Conservation (phyloP, 257 asterid species). For the Cynanchum wilfordii region DNA sequence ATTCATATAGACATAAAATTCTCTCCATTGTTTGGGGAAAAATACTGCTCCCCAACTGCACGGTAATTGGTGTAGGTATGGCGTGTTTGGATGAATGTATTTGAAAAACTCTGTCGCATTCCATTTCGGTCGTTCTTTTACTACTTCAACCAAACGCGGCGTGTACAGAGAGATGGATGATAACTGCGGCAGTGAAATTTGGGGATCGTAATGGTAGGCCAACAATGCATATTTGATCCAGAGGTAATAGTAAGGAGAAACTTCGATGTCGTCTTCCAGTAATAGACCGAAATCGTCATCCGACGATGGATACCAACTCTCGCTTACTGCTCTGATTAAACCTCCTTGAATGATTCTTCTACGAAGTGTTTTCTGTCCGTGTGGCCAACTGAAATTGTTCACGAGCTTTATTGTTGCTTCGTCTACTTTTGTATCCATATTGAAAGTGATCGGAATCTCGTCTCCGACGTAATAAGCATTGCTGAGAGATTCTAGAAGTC, state of each 20-base stretch:
- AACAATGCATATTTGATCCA: slow-evolving; percentile 85
- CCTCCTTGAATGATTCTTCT: slow-evolving; percentile 95
- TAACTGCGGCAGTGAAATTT: slow-evolving; percentile 73
- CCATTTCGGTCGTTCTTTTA: slow-evolving; percentile 94
- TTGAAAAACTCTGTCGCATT: slow-evolving; percentile 75
- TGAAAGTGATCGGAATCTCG: slow-evolving; percentile 66
- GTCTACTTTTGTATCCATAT: slow-evolving; percentile 90
- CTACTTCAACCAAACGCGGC: slow-evolving; percentile 85
- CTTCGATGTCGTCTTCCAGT: slow-evolving; percentile 91
- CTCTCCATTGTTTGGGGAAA: slow-evolving; percentile 93
- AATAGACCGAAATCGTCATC: slow-evolving; percentile 80
- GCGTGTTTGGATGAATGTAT: slow-evolving; percentile 78
- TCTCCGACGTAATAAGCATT: slow-evolving; percentile 79
- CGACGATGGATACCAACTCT: slow-evolving; percentile 92
- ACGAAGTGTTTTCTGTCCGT: slow-evolving; percentile 69
- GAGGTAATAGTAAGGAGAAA: slow-evolving; percentile 80
- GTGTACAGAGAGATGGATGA: slow-evolving; percentile 88
- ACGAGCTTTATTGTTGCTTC: slow-evolving; percentile 63
- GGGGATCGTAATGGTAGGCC: slow-evolving; percentile 91
- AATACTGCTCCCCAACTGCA: slow-evolving; percentile 97
- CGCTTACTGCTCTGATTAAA: slow-evolving; percentile 82
- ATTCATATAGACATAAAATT: slow-evolving; percentile 92
- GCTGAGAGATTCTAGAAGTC: slow-evolving; percentile 75
- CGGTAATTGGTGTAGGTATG: slow-evolving; percentile 91
- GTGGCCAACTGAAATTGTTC: slow-evolving; percentile 72